A percentile compares a stretch with the other conserved stretches of the same genome.
These are phyloP conservation scores for Abelmoschus esculentus DNA, from an alignment of 345 rosid species.

Conservation along the genomic window DNA sequence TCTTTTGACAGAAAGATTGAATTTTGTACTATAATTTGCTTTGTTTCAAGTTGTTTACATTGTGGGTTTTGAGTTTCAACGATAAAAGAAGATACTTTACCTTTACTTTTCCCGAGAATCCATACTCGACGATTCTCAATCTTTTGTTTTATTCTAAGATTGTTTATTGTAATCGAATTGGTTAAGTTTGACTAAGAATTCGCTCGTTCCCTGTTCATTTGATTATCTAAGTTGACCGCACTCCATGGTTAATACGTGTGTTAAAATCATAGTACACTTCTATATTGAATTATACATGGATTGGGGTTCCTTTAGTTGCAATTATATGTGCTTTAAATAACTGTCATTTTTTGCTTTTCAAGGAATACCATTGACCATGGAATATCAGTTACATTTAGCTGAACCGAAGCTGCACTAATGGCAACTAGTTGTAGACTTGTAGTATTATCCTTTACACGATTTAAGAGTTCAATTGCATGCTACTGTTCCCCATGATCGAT, in stretches of 20 bases:
- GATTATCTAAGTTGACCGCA: background rate
- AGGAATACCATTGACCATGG: no score
- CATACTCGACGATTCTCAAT: background rate
- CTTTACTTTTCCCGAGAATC: background rate
- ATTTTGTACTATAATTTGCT: background rate
- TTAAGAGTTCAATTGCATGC: background rate
- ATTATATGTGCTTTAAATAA: background rate
- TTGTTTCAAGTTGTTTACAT: background rate
- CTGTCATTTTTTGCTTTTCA: background rate
- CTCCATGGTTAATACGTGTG: background rate
- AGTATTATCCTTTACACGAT: background rate
- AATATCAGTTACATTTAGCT: background rate
- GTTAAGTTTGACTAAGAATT: background rate
- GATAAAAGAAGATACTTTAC: background rate
- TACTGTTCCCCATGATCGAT: background rate
- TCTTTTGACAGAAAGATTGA: background rate
- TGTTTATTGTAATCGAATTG: background rate
- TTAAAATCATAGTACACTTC: background rate
- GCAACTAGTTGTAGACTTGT: conserved; percentile 5
- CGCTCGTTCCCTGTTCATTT: background rate
- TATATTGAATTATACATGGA: background rate
- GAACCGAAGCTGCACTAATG: background rate
- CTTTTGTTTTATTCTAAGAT: background rate
- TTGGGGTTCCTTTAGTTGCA: background rate
- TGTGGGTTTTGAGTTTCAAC: background rate